Evolutionary conservation across 441 rosid species (phyloP).

Genomic region (Sinapis alba): DNA sequence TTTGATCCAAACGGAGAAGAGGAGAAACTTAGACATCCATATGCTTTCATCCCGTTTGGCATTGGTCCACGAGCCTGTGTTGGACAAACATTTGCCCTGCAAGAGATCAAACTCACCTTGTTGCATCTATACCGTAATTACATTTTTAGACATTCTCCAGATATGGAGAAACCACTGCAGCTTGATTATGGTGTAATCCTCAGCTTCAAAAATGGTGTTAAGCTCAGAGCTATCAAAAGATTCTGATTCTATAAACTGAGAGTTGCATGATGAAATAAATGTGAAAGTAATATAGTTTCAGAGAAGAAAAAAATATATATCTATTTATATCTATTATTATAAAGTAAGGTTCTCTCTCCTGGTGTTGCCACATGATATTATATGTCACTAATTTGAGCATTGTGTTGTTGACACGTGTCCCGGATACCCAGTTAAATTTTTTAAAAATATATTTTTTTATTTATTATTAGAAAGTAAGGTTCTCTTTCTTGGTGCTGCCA

Average conservation of each 20-base stretch:
- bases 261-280: constrained; percentile 5
- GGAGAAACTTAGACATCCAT: constrained; percentile 80
- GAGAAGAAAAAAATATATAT: constrained; percentile 2
- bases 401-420: too few relatives aligned
- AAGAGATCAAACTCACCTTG: constrained; percentile 74
- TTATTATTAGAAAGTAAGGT: too few relatives aligned
- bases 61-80: constrained; percentile 94
- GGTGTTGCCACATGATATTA: too few relatives aligned
- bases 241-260: constrained; percentile 37
- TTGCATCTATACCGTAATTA: constrained; percentile 68
- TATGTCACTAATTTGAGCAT: too few relatives aligned
- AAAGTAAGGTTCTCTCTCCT: too few relatives aligned
- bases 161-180: constrained; percentile 82
- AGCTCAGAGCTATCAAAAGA: constrained; percentile 66
- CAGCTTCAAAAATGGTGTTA: constrained; percentile 83
- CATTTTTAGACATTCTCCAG: constrained; percentile 69
- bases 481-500: too few relatives aligned
- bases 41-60: constrained; percentile 87
- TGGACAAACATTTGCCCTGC: constrained; percentile 81
- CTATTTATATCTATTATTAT: too few relatives aligned
- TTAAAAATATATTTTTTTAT: too few relatives aligned
- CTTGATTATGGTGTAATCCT: constrained; percentile 81
- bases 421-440: too few relatives aligned
- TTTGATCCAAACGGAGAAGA: constrained; percentile 80
- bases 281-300: constrained; percentile 18